Conservation (phyloP, 495 filamentous ascomycete genomes). For the Penicillium soppii region DNA sequence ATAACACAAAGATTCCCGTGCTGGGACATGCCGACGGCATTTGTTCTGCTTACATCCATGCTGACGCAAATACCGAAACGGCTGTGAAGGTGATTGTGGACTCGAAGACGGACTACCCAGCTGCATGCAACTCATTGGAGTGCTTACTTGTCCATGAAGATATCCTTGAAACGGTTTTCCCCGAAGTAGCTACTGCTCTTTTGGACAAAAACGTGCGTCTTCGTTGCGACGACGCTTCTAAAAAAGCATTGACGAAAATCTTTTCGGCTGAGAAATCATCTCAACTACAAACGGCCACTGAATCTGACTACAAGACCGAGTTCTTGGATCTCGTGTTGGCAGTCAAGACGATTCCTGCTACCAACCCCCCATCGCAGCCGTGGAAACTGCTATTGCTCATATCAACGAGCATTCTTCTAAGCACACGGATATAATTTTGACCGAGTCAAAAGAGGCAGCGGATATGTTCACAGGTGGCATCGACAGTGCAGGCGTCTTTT, state of each 20-base stretch:
- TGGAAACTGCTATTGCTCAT: conserved; percentile 76
- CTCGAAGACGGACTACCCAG: conserved; percentile 89
- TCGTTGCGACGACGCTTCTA: conserved; percentile 73
- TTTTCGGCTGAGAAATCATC: conserved; percentile 32
- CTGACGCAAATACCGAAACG: conserved; percentile 68
- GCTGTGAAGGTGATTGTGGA: conserved; percentile 82
- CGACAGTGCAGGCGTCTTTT: conserved; percentile 92
- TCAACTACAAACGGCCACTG: conserved; percentile 61
- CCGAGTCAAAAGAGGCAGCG: conserved; percentile 60
- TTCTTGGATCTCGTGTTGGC: conserved; percentile 85
- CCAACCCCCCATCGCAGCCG: conserved; percentile 25
- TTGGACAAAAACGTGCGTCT: conserved; percentile 76
- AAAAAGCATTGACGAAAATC: conserved; percentile 51
- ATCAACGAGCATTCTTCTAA: conserved; percentile 92
- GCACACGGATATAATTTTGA: conserved; percentile 92
- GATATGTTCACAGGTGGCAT: conserved; percentile 78
- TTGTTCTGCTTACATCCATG: conserved; percentile 84
- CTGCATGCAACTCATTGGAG: conserved; percentile 94
- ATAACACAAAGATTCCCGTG: conserved; percentile 89
- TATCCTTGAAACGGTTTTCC: conserved; percentile 66
- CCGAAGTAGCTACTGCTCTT: conserved; percentile 67
- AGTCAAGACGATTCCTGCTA: conserved; percentile 68
- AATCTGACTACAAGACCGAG: conserved; percentile 80
- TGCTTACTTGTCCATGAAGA: conserved; percentile 81
- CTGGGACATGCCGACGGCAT: conserved; percentile 95